These are phyloP conservation scores for Salix dunnii DNA, from an alignment of 345 rosid species.

Conservation along the genomic window DNA sequence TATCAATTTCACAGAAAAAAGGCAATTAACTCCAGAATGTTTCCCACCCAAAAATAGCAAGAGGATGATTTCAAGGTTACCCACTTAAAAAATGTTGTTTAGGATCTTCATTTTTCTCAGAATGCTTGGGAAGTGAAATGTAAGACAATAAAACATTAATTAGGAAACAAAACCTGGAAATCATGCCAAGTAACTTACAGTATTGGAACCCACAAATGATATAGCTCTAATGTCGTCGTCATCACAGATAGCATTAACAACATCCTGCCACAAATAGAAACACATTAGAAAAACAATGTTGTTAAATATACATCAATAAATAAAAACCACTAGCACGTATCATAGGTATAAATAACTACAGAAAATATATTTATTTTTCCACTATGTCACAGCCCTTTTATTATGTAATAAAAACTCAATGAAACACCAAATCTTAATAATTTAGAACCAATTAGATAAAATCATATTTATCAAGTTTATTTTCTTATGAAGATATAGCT, in stretches of 20 bases:
- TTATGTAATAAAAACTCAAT: not conserved
- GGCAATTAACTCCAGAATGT: not conserved
- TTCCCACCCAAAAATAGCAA: not conserved
- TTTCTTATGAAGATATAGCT: not conserved
- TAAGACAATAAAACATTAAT: not conserved
- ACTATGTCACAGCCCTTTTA: not conserved
- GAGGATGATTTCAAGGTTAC: not conserved
- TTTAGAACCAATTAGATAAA: not conserved
- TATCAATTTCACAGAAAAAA: not conserved
- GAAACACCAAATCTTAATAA: not conserved
- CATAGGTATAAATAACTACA: not conserved
- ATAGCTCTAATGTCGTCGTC: slow-evolving; percentile 72
- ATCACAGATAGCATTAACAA: slow-evolving; percentile 95
- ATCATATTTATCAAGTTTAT: not conserved
- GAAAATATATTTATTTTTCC: too few relatives aligned
- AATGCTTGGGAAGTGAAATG: not conserved
- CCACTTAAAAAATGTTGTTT: not conserved
- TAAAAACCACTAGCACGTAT: not conserved
- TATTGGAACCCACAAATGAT: slow-evolving; percentile 94
- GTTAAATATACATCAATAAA: not conserved
- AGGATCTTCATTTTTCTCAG: not conserved
- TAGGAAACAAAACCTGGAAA: not conserved
- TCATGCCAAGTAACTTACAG: slow-evolving; percentile 45
- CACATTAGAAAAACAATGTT: slow-evolving; percentile 4
- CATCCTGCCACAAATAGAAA: slow-evolving; percentile 49